Percentiles rank a stretch among this genome's conserved stretches.
Conservation (phyloP, 73 alveolate species). For the Stentor coeruleus region DNA sequence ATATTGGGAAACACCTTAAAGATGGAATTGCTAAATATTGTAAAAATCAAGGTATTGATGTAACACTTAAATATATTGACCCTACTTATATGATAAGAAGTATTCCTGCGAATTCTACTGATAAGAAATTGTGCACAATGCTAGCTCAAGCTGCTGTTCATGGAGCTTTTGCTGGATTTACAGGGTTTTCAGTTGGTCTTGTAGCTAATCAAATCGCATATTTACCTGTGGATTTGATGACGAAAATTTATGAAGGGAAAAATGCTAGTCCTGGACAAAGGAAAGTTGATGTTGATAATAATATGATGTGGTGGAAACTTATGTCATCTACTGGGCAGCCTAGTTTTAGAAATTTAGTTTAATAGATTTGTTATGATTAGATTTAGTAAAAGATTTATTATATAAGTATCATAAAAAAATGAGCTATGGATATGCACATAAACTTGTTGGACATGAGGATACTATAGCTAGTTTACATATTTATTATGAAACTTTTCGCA, state of each 20-base stretch:
- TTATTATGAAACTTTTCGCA: no score
- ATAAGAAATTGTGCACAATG: constrained; percentile 71
- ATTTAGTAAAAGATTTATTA: no score
- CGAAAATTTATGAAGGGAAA: no score
- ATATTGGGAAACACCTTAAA: constrained; percentile 78
- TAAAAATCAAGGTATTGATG: constrained; percentile 60
- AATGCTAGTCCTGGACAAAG: constrained; percentile 48
- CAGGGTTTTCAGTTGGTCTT: constrained; percentile 83
- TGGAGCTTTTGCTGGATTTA: constrained; percentile 83
- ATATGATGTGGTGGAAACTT: constrained; percentile 67
- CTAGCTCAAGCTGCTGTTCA: constrained; percentile 74
- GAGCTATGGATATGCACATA: neutral
- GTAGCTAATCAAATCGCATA: constrained; percentile 70
- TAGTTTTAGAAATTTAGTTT: constrained; percentile 35
- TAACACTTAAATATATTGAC: constrained; percentile 76
- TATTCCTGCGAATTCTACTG: constrained; percentile 76
- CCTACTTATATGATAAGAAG: constrained; percentile 83
- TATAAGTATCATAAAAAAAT: no score
- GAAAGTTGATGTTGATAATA: constrained; percentile 51
- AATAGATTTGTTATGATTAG: no score
- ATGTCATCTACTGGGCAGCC: constrained; percentile 76
- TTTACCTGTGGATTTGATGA: constrained; percentile 62
- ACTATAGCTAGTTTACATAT: neutral
- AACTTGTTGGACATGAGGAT: neutral
- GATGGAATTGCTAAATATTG: constrained; percentile 62